Evolutionary conservation across 768 basidiomycete genomes (phyloP).

Genomic region (Thelephora aurantiotincta): DNA sequence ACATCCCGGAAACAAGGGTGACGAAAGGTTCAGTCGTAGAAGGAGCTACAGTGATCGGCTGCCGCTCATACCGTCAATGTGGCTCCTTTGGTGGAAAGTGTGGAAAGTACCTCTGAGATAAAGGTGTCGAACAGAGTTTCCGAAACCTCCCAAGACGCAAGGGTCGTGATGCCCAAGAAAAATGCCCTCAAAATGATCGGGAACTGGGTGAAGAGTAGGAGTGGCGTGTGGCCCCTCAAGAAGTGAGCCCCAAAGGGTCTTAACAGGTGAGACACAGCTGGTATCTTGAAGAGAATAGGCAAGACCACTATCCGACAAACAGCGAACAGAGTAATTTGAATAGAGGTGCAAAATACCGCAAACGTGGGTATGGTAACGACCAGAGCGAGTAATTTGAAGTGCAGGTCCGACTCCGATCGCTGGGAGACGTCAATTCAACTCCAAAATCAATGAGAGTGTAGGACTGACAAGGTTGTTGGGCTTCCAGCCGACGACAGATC

Average conservation of each 20-base stretch:
- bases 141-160: constrained; percentile 49
- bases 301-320: constrained; percentile 29
- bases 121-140: constrained; percentile 45
- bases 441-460: no score
- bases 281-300: constrained; percentile 41
- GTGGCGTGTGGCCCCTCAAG: constrained; percentile 39
- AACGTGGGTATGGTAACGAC: constrained; percentile 28
- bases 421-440: no score
- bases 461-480: background rate
- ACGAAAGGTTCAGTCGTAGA: constrained; percentile 36
- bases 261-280: constrained; percentile 34
- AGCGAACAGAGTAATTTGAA: constrained; percentile 32
- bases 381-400: constrained; percentile 4
- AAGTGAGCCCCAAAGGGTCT: constrained; percentile 55
- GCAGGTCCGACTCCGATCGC: no score
- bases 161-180: constrained; percentile 35
- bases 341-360: constrained; percentile 21
- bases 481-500: constrained; percentile 27
- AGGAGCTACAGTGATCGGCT: constrained; percentile 35
- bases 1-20: constrained; percentile 49
- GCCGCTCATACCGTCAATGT: background rate
- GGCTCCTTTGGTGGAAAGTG: background rate
- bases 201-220: constrained; percentile 32
- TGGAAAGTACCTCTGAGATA: constrained; percentile 35
- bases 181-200: constrained; percentile 33